Conservation (phyloP, 2,329 filamentous ascomycete genomes). For the Fusarium devonianum region DNA sequence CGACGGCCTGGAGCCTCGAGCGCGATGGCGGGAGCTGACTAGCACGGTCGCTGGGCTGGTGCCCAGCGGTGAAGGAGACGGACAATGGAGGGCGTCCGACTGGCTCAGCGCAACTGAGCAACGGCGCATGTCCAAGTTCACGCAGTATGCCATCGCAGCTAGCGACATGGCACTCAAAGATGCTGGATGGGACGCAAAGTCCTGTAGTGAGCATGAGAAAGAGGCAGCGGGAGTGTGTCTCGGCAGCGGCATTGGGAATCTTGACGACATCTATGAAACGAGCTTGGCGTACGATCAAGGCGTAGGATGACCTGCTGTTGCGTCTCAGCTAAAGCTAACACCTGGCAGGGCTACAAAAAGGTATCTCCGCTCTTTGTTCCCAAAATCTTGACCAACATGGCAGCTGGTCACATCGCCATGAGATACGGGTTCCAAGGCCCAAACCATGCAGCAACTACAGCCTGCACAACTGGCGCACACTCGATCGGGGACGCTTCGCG, state of each 20-base stretch:
- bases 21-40: slow-evolving; percentile 73
- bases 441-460: slow-evolving; percentile 91
- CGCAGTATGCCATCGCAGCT: slow-evolving; percentile 89
- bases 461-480: slow-evolving; percentile 95
- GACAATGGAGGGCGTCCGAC: slow-evolving; percentile 60
- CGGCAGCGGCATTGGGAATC: slow-evolving; percentile 93
- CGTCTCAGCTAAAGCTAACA: neutral
- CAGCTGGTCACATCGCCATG: slow-evolving; percentile 94
- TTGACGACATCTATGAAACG: slow-evolving; percentile 88
- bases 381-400: slow-evolving; percentile 91
- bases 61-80: slow-evolving; percentile 56
- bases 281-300: slow-evolving; percentile 77
- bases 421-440: slow-evolving; percentile 87
- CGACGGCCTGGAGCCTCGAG: slow-evolving; percentile 62
- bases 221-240: slow-evolving; percentile 89
- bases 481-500: slow-evolving; percentile 93
- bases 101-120: slow-evolving; percentile 63
- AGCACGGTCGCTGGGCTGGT: slow-evolving; percentile 87
- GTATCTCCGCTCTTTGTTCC: slow-evolving; percentile 95
- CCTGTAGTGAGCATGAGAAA: slow-evolving; percentile 65
- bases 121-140: slow-evolving; percentile 87
- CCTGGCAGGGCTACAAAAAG: slow-evolving; percentile 80
- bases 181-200: slow-evolving; percentile 75
- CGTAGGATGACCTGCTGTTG: slow-evolving; percentile 62
- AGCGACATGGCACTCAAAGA: slow-evolving; percentile 85